Evolutionary conservation across 176 grass and related monocot genomes (phyloP).

Genomic region (Puccinellia tenuiflora): DNA sequence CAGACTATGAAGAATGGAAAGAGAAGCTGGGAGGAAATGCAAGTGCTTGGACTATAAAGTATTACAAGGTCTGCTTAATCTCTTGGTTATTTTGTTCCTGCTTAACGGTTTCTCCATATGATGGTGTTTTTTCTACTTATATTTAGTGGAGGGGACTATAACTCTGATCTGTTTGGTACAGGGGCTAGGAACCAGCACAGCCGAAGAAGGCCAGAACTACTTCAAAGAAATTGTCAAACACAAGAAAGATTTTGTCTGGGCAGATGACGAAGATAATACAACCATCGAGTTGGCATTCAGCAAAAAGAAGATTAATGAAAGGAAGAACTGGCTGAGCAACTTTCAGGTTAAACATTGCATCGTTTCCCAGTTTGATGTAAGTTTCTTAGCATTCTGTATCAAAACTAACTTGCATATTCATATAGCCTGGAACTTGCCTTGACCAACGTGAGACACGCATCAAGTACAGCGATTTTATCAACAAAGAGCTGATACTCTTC

Average conservation of each 20-base stretch:
- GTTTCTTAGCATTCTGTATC: background rate
- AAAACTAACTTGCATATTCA: background rate
- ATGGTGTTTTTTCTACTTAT: background rate
- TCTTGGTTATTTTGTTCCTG: background rate
- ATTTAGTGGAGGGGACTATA: background rate
- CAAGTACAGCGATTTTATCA: slow-evolving; percentile 91
- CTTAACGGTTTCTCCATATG: background rate
- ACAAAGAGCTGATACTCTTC: slow-evolving; percentile 89
- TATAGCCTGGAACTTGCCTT: slow-evolving; percentile 72
- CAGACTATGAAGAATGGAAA: slow-evolving; percentile 90
- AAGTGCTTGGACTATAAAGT: slow-evolving; percentile 68
- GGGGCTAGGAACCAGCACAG: slow-evolving; percentile 88
- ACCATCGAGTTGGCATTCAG: slow-evolving; percentile 87
- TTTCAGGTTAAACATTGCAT: slow-evolving; percentile 47
- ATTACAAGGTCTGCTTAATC: slow-evolving; percentile 61
- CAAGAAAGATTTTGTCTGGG: slow-evolving; percentile 77
- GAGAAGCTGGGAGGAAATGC: slow-evolving; percentile 44
- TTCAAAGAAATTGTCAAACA: slow-evolving; percentile 39
- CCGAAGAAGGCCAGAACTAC: slow-evolving; percentile 59
- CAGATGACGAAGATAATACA: slow-evolving; percentile 44
- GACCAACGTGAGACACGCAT: slow-evolving; percentile 49
- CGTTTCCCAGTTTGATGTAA: background rate
- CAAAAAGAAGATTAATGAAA: slow-evolving; percentile 72
- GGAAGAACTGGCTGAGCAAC: slow-evolving; percentile 74
- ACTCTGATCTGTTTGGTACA: background rate